Conservation (phyloP, 176 grass and related monocot species). For the Ensete ventricosum region DNA sequence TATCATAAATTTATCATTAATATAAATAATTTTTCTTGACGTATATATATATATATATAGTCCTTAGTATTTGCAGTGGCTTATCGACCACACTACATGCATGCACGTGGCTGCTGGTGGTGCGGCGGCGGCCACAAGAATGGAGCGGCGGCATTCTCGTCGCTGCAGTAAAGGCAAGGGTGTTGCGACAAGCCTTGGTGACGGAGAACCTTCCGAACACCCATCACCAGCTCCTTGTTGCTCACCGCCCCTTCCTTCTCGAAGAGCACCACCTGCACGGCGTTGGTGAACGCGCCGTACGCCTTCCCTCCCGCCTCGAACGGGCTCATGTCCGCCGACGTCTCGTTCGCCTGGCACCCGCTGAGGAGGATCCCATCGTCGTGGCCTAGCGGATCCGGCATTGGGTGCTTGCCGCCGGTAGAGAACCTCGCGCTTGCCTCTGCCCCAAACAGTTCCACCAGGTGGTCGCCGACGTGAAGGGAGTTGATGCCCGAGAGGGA, state of each 20-base stretch:
- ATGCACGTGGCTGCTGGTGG: not conserved
- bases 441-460: slow-evolving; percentile 45
- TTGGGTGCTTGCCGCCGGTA: too few relatives aligned
- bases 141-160: slow-evolving; percentile 37
- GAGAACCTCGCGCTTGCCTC: slow-evolving; percentile 59
- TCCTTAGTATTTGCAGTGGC: not conserved
- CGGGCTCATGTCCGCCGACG: slow-evolving; percentile 41
- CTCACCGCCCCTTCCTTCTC: slow-evolving; percentile 34
- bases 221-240: slow-evolving; percentile 47
- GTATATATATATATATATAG: not conserved
- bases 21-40: too few relatives aligned
- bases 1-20: too few relatives aligned
- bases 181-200: slow-evolving; percentile 42
- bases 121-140: slow-evolving; percentile 32
- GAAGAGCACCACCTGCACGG: slow-evolving; percentile 39
- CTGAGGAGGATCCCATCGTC: slow-evolving; percentile 67
- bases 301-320: slow-evolving; percentile 33
- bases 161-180: slow-evolving; percentile 67
- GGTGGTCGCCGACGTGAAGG: slow-evolving; percentile 49
- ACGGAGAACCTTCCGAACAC: slow-evolving; percentile 28
- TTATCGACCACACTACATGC: not conserved
- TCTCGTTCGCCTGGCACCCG: slow-evolving; percentile 73
- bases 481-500: slow-evolving; percentile 41
- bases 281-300: slow-evolving; percentile 58
- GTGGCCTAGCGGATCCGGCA: not conserved